Evolutionary conservation across 2,329 filamentous ascomycete genomes (phyloP).

Genomic region (Fusarium haematococcum): DNA sequence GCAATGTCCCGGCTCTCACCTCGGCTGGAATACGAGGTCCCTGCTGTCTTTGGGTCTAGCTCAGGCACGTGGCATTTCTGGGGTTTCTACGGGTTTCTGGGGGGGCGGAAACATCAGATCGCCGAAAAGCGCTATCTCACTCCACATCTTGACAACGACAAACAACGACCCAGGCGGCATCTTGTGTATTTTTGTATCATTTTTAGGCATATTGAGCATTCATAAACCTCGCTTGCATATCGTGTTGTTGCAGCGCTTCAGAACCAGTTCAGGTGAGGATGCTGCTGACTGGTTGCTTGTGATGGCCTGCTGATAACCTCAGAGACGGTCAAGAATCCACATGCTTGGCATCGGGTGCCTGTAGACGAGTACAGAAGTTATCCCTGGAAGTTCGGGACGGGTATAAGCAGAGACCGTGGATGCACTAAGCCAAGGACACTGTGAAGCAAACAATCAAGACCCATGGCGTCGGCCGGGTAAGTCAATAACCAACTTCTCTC

Average conservation of each 20-base stretch:
- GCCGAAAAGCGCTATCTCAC: constrained; percentile 6
- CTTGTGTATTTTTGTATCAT: neutral
- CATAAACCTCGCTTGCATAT: neutral
- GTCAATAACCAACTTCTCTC: constrained; percentile 6
- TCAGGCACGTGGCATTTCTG: constrained; percentile 16
- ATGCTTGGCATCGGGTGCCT: neutral
- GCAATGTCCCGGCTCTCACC: neutral
- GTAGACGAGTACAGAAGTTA: neutral
- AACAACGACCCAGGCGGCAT: neutral
- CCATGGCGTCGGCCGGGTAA: constrained; percentile 29
- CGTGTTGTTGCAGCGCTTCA: neutral
- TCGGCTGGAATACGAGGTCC: constrained; percentile 10
- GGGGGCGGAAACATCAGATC: constrained; percentile 19
- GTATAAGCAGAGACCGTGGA: neutral
- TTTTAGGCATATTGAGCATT: neutral
- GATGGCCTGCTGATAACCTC: neutral
- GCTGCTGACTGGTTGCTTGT: neutral
- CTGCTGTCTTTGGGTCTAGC: constrained; percentile 11
- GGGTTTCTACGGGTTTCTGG: constrained; percentile 7
- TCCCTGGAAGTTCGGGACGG: neutral
- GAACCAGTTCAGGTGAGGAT: neutral
- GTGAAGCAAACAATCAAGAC: constrained; percentile 23
- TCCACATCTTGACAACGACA: constrained; percentile 9
- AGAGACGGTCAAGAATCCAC: neutral
- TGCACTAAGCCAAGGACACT: neutral